Evolutionary conservation across 169 alveolate species (phyloP).

Genomic region (Cryptosporidium sp.): DNA sequence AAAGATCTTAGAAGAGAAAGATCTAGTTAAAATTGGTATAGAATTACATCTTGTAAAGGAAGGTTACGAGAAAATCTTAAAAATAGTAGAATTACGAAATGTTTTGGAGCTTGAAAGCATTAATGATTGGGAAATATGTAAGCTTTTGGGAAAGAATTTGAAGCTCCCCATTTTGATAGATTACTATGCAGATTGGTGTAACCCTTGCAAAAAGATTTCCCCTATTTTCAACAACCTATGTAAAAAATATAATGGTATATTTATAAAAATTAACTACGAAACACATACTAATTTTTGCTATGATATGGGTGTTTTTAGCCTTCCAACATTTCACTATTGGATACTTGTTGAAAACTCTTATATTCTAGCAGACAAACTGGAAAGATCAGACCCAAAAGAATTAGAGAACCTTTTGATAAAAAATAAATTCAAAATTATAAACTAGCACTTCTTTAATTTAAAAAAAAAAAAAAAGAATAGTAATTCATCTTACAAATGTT

Average conservation of each 20-base stretch:
- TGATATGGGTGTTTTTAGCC: slow-evolving; percentile 20
- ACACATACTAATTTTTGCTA: background rate
- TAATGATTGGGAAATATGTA: slow-evolving; percentile 53
- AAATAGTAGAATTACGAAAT: background rate
- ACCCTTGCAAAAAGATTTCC: slow-evolving; percentile 61
- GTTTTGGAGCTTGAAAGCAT: slow-evolving; percentile 19
- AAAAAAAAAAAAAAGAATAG: background rate
- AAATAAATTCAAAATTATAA: background rate
- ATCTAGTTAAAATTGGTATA: background rate
- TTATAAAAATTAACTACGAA: slow-evolving; percentile 32
- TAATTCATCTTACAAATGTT: background rate
- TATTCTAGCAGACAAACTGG: background rate
- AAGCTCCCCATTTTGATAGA: slow-evolving; percentile 45
- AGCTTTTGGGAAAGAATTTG: slow-evolving; percentile 16
- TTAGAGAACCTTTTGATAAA: slow-evolving; percentile 19
- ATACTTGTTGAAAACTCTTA: background rate
- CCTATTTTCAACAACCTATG: slow-evolving; percentile 1
- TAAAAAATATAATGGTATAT: slow-evolving; percentile 39
- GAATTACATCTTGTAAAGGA: background rate
- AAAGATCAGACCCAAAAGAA: slow-evolving; percentile 25
- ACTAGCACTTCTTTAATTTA: background rate
- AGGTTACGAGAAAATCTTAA: background rate
- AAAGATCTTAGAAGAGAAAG: slow-evolving; percentile 10
- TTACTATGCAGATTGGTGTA: slow-evolving; percentile 63
- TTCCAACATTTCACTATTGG: slow-evolving; percentile 71